These are phyloP conservation scores for Rubroshorea leprosula DNA, from an alignment of 345 rosid genomes.

Conservation along the genomic window DNA sequence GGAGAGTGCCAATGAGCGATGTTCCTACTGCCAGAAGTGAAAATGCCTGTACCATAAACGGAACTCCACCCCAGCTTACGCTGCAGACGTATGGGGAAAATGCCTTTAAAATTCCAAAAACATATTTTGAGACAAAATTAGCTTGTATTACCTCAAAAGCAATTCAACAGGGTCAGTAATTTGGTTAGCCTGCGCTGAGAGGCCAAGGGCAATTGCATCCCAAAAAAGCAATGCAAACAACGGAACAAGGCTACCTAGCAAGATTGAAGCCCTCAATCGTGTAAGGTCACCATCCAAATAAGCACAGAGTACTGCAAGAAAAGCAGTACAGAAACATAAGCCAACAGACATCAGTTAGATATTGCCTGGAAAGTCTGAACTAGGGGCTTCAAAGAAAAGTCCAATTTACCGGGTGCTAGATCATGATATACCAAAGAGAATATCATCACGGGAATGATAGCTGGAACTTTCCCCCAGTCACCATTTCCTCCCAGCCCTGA, in stretches of 20 bases:
- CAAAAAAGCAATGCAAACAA: conserved; percentile 50
- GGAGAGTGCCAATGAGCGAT: conserved; percentile 48
- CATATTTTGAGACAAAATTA: not conserved
- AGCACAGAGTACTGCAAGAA: conserved; percentile 54
- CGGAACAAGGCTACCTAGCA: conserved; percentile 55
- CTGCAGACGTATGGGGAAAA: conserved; percentile 21
- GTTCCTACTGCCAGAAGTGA: conserved; percentile 63
- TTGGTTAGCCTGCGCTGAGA: conserved; percentile 32
- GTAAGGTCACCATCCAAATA: conserved; percentile 51
- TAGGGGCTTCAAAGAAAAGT: not conserved
- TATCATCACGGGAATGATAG: conserved; percentile 51
- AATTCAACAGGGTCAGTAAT: conserved; percentile 46
- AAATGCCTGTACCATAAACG: conserved; percentile 55
- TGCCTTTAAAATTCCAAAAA: not conserved
- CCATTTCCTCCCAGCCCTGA: conserved; percentile 40
- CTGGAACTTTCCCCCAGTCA: conserved; percentile 54
- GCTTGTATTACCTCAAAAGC: conserved; percentile 36
- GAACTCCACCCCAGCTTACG: conserved; percentile 46
- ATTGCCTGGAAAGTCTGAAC: not conserved
- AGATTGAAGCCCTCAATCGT: conserved; percentile 41
- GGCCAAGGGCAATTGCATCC: conserved; percentile 52
- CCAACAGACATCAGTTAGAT: not conserved
- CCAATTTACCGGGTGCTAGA: conserved; percentile 40
- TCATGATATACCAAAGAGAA: conserved; percentile 64
- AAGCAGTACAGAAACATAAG: conserved; percentile 7